phyloP scores from a whole-genome alignment of 2,329 filamentous ascomycete species.

The Arthrobotrys iridis region DNA sequence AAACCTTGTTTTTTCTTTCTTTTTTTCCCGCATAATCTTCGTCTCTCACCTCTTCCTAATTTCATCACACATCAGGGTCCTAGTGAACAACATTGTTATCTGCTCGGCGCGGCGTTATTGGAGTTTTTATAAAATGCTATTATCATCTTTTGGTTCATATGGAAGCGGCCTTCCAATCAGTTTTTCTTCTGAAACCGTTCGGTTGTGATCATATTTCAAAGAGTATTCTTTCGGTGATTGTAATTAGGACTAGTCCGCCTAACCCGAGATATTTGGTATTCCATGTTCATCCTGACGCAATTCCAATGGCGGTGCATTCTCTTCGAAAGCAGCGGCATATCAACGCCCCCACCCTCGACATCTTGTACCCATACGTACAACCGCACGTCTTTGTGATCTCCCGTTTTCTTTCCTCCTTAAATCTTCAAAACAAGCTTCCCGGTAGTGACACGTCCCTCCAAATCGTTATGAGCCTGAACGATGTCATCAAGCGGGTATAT shows the following conservation, averaged over 20 bases:
- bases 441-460: conserved; percentile 82
- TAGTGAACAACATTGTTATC: not conserved
- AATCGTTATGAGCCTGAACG: conserved; percentile 75
- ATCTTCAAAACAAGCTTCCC: conserved; percentile 83
- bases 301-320: too few relatives aligned
- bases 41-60: not conserved
- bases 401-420: conserved; percentile 61
- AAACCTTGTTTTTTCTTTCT: not conserved
- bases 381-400: too few relatives aligned
- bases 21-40: not conserved
- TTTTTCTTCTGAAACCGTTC: not conserved
- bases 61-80: not conserved
- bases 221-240: not conserved
- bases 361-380: too few relatives aligned
- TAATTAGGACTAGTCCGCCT: too few relatives aligned
- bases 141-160: not conserved
- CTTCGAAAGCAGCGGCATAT: too few relatives aligned
- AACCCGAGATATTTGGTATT: too few relatives aligned
- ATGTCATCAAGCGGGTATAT: conserved; percentile 79
- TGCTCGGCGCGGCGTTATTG: conserved; percentile 5
- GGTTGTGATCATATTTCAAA: not conserved
- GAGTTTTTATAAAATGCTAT: not conserved
- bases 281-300: too few relatives aligned
- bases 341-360: too few relatives aligned
- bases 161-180: not conserved